phyloP scores from a whole-genome alignment of 2,329 filamentous ascomycete genomes.

The Grosmannia huntii region DNA sequence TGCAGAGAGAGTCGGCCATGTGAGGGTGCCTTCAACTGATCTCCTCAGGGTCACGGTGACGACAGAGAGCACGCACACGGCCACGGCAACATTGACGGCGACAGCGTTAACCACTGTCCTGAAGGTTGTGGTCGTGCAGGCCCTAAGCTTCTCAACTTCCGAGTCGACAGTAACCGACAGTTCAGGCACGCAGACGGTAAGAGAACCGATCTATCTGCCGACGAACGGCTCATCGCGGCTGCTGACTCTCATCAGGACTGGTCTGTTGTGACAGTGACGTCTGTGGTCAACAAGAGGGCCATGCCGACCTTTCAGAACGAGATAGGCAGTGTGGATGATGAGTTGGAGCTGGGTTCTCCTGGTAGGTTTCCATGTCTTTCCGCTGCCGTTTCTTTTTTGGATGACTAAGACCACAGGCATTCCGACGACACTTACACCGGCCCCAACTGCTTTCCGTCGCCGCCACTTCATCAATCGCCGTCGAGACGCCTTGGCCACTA shows the following conservation, averaged over 20 bases:
- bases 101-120: conserved; percentile 8
- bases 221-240: no score
- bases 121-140: conserved; percentile 10
- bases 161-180: conserved; percentile 10
- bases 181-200: conserved; percentile 12
- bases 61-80: conserved; percentile 1
- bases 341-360: not conserved
- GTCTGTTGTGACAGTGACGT: conserved; percentile 8
- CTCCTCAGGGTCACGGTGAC: conserved; percentile 10
- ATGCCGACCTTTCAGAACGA: not conserved
- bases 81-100: not conserved
- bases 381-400: no score
- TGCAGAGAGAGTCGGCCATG: not conserved
- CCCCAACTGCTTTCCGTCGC: not conserved
- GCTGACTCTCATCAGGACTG: conserved; percentile 5
- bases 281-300: not conserved
- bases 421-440: not conserved
- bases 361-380: not conserved
- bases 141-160: conserved; percentile 6
- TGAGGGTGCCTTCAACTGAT: not conserved
- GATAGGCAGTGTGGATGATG: not conserved
- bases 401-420: not conserved
- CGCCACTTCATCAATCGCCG: not conserved
- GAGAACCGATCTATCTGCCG: not conserved
- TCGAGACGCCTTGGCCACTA: conserved; percentile 2